Conservation (phyloP, 768 basidiomycete species). For the Boletus sp. region DNA sequence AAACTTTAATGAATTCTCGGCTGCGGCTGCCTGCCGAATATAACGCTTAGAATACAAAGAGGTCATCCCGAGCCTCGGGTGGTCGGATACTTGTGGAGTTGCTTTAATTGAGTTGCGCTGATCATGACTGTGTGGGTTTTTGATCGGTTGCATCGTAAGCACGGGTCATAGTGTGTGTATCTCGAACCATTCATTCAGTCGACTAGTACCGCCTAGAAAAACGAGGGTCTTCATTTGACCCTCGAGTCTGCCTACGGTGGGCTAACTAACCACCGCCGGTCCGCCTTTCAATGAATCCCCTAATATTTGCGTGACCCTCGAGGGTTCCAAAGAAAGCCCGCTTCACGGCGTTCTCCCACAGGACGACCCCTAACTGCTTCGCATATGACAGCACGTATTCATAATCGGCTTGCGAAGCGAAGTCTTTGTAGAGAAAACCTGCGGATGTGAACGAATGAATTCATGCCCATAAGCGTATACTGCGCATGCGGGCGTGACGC, state of each 20-base stretch:
- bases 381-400: conserved; percentile 86
- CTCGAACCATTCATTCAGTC: not conserved
- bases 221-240: conserved; percentile 1
- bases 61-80: conserved; percentile 17
- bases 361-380: conserved; percentile 71
- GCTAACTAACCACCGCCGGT: conserved; percentile 40
- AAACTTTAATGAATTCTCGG: not conserved
- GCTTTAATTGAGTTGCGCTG: conserved; percentile 3
- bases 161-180: not conserved
- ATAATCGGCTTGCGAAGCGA: conserved; percentile 84
- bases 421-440: conserved; percentile 89
- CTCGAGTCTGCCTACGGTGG: not conserved
- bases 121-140: conserved; percentile 14
- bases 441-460: conserved; percentile 13
- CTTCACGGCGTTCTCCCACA: conserved; percentile 76
- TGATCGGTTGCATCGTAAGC: not conserved
- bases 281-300: conserved; percentile 76
- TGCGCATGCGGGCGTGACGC: conserved; percentile 5
- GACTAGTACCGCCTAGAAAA: conserved; percentile 8
- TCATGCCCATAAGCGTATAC: conserved; percentile 7
- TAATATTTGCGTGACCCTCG: conserved; percentile 76
- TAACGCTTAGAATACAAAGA: conserved; percentile 4
- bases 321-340: conserved; percentile 81
- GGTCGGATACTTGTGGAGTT: not conserved
- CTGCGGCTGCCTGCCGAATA: conserved; percentile 2